A percentile compares a stretch with the other conserved stretches of the same genome.
phyloP scores from a whole-genome alignment of 208 protist species.

The Crithidia sp. region DNA sequence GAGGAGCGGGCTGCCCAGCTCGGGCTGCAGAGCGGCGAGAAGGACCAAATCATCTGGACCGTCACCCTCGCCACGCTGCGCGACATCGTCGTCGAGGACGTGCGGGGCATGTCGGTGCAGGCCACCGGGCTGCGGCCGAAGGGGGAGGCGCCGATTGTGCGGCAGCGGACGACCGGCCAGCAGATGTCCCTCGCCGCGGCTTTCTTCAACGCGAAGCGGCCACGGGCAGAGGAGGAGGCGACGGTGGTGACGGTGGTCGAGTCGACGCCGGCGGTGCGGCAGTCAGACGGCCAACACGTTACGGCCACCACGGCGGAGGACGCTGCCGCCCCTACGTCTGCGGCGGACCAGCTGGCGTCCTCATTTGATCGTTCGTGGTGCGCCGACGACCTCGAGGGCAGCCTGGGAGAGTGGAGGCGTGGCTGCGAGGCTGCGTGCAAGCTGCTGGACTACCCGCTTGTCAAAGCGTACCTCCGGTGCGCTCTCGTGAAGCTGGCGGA shows the following conservation, averaged over 20 bases:
- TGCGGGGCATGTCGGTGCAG: slow-evolving; percentile 87
- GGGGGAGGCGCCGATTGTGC: slow-evolving; percentile 15
- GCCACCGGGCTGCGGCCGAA: slow-evolving; percentile 54
- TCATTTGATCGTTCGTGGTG: slow-evolving; percentile 12
- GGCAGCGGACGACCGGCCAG: slow-evolving; percentile 25
- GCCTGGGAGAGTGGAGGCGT: slow-evolving; percentile 40
- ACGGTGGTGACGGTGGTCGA: slow-evolving; percentile 19
- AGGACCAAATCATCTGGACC: slow-evolving; percentile 61
- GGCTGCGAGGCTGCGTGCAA: slow-evolving; percentile 34
- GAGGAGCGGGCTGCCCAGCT: slow-evolving; percentile 50
- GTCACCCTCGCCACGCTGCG: slow-evolving; percentile 43
- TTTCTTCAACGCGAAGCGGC: slow-evolving; percentile 52
- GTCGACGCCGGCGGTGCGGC: slow-evolving; percentile 16
- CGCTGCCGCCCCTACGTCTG: not conserved
- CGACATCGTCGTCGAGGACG: slow-evolving; percentile 77
- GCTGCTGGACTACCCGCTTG: slow-evolving; percentile 48
- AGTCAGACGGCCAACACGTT: not conserved
- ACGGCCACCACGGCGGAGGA: not conserved
- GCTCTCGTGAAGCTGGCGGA: slow-evolving; percentile 37
- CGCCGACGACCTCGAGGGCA: slow-evolving; percentile 11
- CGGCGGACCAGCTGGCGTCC: not conserved
- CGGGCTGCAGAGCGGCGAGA: slow-evolving; percentile 35
- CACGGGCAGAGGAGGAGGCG: slow-evolving; percentile 25
- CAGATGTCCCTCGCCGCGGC: slow-evolving; percentile 67
- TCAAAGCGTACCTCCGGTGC: slow-evolving; percentile 64